Base-by-base conservation (phyloP, 2,329 filamentous ascomycete species). In the Sarocladium brachiariae region DNA sequence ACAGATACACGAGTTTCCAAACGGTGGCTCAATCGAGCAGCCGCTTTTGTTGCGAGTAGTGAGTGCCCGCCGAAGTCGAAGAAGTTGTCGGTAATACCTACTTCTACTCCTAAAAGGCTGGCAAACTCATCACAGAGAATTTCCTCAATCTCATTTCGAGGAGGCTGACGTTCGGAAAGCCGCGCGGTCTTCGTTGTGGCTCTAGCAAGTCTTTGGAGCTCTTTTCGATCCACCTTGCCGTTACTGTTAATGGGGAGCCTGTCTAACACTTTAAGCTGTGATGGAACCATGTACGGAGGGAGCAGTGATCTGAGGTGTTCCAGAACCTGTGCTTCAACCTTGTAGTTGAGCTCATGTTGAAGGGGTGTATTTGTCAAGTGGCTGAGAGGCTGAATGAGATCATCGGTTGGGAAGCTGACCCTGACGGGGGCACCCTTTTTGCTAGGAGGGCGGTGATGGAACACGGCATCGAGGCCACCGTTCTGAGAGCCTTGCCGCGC, bases 31-130 rank as follows among this genome's bases (percentile, higher is more conserved):
- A 53, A 24, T 7, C 52, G 52, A 1, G 50, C 50, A 1, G 38
- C 39, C 1, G 52, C 43, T 19, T n/a, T 71, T 68, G 76, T 78
- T 1, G 73, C 73, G 1, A 65, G 55, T 1, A 76, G 65, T 0
- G 73, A 76, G 56, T 76, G 70, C 19, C 74, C 74, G 8, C 74
- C 74, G 0, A 56, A 49, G 33, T 55, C 21, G 18, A 57, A 56
- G 48, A 57, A 57, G 50, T 46, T 53, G n/a, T 56, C 55, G 1
- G 49, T 43, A 1, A 51, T 13, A 10, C 56, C 47, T n/a, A 56
- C 35, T 13, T 51, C 41, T 2, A 51, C 30, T 13, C 49, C 16
- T 2, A 39, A 23, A 24, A 54, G 47, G 16, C 49, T 47, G 8
- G 49, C 14, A 27, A 51, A 55, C 31, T 54, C 37, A 13, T 51